Percentiles rank a stretch among this genome's conserved stretches.
Conservation (phyloP, 2,329 filamentous ascomycete genomes). For the Emmonsia crescens region DNA sequence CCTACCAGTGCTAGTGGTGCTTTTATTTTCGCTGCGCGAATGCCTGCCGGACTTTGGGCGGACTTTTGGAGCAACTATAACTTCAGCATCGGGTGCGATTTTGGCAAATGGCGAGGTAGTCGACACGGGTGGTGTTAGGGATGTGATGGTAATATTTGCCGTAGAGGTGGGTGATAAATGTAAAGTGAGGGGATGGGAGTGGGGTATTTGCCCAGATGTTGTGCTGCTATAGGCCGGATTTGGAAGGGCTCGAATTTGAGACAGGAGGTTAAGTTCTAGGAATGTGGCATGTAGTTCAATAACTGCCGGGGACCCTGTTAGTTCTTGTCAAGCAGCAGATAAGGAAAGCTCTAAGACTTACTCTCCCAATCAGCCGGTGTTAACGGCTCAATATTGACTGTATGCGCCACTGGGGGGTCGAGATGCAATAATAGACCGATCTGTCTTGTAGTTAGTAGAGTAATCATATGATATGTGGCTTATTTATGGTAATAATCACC, state of each 20-base stretch:
- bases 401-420: conserved; percentile 83
- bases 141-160: conserved; percentile 77
- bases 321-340: conserved; percentile 5
- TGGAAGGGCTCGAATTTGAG: conserved; percentile 84
- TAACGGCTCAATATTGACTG: conserved; percentile 90
- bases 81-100: conserved; percentile 85
- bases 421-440: conserved; percentile 62
- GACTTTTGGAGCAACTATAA: conserved; percentile 92
- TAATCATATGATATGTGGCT: neutral
- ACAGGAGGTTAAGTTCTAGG: conserved; percentile 82
- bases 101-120: conserved; percentile 71
- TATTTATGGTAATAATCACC: conserved; percentile 36
- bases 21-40: conserved; percentile 61
- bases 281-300: conserved; percentile 96
- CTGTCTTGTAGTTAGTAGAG: conserved; percentile 26
- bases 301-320: conserved; percentile 37
- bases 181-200: conserved; percentile 71
- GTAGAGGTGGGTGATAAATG: conserved; percentile 93
- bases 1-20: conserved; percentile 66
- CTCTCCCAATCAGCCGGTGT: conserved; percentile 96
- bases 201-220: conserved; percentile 39
- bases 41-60: conserved; percentile 57
- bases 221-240: conserved; percentile 60
- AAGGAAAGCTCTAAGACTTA: conserved; percentile 25
- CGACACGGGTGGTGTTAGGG: conserved; percentile 63